Evolutionary conservation across 179 eudicot species (phyloP).

Genomic region (Amaranthus tricolor): DNA sequence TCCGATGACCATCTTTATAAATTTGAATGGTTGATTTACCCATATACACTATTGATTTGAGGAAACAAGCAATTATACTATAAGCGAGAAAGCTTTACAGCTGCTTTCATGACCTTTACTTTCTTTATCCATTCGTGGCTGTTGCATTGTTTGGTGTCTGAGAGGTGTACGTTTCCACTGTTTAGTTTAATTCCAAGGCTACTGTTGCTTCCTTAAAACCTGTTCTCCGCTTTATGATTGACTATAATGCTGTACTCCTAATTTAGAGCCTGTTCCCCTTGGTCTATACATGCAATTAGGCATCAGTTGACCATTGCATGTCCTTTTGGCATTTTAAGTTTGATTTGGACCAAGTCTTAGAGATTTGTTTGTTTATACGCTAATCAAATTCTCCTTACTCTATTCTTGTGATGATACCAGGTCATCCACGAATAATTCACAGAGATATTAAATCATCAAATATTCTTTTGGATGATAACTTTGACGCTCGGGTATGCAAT

Average conservation of each 20-base stretch:
- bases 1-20: not conserved
- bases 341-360: not conserved
- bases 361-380: constrained; percentile 2
- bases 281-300: not conserved
- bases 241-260: not conserved
- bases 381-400: not conserved
- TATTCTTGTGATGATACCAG: constrained; percentile 32
- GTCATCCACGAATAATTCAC: constrained; percentile 90
- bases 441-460: constrained; percentile 91
- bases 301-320: not conserved
- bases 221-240: not conserved
- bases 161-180: not conserved
- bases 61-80: too few species aligned
- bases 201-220: not conserved
- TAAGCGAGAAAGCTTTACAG: too few species aligned
- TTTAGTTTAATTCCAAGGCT: not conserved
- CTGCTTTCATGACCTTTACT: too few species aligned
- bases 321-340: not conserved
- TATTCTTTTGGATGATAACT: constrained; percentile 79
- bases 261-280: not conserved
- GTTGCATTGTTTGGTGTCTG: not conserved
- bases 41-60: too few species aligned
- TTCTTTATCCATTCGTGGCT: too few species aligned
- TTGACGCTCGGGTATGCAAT: constrained; percentile 76
- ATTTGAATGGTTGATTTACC: not conserved